Base-by-base conservation (phyloP, 129 eudicot species). In the Lonicera japonica region DNA sequence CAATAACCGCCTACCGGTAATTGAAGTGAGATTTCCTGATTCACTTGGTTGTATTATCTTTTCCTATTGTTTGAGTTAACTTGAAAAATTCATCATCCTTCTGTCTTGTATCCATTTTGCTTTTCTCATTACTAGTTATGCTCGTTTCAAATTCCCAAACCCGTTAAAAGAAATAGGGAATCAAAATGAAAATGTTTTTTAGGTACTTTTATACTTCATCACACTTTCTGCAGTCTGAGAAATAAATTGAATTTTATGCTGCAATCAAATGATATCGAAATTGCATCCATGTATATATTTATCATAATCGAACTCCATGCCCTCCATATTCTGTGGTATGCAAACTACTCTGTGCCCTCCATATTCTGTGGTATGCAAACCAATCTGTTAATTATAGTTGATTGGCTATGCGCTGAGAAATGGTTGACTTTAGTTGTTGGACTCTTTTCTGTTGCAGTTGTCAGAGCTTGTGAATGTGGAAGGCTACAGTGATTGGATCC, bases 401-500 rank as follows among this genome's bases (percentile, higher is more conserved):
- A 13, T n/a, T 36, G 39, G 41, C 14, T 56, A 15, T 65, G 15
- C 62, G 58, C 57, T 40, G 8, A 34, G 36, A 47, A 51, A 29
- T 29, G 36, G 36, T 29, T 66, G 51, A 36, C 18, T 34, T 38
- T 75, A 54, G 52, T 50, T 17, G 47, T 25, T 53, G 63, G 19
- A 55, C 43, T 25, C 54, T 21, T 71, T 60, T 50, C 60, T 77
- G 25, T 47, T 75, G 74, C 90, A 87, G 98, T 70, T 92, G 82
- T 82, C 96, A 48, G 98, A 92, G 66, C 98, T 92, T 71, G 98
- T 87, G 66, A 92, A 74, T 16, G 81, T 84, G 80, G 95, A 92
- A 72, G 98, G 95, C 59, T 92, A 92, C 66, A 79, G 90, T 71
- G 95, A 87, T 65, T 92, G 98, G 98, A 92, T 92, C 68, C 90